These are phyloP conservation scores for Colletotrichum tamarilloi DNA, from an alignment of 2,329 filamentous ascomycete species.

Conservation along the genomic window DNA sequence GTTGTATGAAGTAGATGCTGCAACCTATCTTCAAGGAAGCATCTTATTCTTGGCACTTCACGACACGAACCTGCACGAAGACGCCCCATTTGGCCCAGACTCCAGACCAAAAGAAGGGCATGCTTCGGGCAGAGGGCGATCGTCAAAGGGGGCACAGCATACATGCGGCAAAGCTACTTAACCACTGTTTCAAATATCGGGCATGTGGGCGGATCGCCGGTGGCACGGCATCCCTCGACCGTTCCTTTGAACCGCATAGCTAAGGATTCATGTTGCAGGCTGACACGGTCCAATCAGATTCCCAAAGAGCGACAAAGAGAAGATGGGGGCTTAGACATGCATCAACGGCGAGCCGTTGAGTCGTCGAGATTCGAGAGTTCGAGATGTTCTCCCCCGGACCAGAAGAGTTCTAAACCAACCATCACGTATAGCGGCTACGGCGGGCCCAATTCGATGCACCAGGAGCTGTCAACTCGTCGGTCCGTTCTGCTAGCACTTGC, in stretches of 20 bases:
- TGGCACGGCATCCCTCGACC: conserved; percentile 17
- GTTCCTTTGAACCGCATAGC: neutral
- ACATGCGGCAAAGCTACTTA: conserved; percentile 26
- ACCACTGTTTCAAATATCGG: conserved; percentile 33
- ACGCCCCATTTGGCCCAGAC: neutral
- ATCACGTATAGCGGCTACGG: neutral
- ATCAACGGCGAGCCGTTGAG: neutral
- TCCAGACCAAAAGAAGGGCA: neutral
- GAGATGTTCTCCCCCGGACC: neutral
- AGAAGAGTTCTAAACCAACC: neutral
- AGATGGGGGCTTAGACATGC: neutral
- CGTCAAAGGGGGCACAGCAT: conserved; percentile 16
- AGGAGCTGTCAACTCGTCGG: neutral
- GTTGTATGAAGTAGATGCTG: conserved; percentile 5
- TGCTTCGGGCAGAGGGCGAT: conserved; percentile 8
- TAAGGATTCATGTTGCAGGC: conserved; percentile 11
- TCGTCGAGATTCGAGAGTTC: neutral
- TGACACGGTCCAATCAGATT: conserved; percentile 8
- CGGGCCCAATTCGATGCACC: neutral
- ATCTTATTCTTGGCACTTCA: conserved; percentile 7
- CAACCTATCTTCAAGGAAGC: neutral
- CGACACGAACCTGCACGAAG: conserved; percentile 2
- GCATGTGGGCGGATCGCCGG: conserved; percentile 27
- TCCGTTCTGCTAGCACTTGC: neutral
- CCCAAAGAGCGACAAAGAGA: conserved; percentile 7